Evolutionary conservation across 768 basidiomycete species (phyloP).

Genomic region (Cystobasidium onofrii): DNA sequence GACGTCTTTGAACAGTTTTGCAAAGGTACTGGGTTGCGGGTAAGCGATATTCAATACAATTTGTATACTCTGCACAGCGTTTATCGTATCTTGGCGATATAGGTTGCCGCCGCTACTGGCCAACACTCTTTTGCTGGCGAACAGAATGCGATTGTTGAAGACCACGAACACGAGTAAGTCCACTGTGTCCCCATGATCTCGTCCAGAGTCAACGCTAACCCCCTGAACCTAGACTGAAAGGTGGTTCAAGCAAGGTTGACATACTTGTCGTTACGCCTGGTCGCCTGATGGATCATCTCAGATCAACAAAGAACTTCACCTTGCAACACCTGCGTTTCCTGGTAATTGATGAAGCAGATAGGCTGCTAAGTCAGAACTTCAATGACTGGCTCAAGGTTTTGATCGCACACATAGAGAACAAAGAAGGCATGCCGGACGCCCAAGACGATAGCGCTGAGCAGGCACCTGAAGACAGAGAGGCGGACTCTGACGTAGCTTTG

Average conservation of each 20-base stretch:
- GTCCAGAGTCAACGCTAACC: neutral
- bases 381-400: slow-evolving; percentile 89
- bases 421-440: slow-evolving; percentile 32
- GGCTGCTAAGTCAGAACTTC: slow-evolving; percentile 88
- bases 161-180: slow-evolving; percentile 54
- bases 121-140: slow-evolving; percentile 92
- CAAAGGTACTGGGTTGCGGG: slow-evolving; percentile 80
- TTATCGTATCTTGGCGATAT: too few species aligned
- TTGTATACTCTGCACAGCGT: too few species aligned
- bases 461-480: neutral
- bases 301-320: slow-evolving; percentile 77
- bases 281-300: slow-evolving; percentile 84
- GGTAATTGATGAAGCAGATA: slow-evolving; percentile 97
- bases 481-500: slow-evolving; percentile 44
- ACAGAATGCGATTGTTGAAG: slow-evolving; percentile 67
- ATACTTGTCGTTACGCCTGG: slow-evolving; percentile 94
- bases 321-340: slow-evolving; percentile 91
- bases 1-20: slow-evolving; percentile 80
- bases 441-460: neutral
- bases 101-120: slow-evolving; percentile 76
- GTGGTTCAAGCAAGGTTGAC: slow-evolving; percentile 85
- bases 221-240: slow-evolving; percentile 55
- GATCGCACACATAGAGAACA: slow-evolving; percentile 60
- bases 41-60: slow-evolving; percentile 46
- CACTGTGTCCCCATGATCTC: neutral